phyloP scores from a whole-genome alignment of 2,329 filamentous ascomycete species.

The Microcera coccophila region DNA sequence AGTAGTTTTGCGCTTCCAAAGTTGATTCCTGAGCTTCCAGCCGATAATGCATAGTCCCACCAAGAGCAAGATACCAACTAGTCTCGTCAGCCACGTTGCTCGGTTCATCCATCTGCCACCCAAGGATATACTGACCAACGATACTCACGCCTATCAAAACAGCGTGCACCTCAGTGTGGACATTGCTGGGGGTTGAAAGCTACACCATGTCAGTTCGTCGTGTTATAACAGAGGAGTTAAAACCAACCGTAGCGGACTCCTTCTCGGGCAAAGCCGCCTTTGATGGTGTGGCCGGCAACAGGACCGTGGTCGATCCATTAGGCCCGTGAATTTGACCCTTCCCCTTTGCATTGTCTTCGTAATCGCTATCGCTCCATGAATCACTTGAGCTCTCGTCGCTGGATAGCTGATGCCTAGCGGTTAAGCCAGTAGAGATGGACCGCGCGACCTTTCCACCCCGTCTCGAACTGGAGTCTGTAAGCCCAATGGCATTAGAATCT shows the following conservation, averaged over 20 bases:
- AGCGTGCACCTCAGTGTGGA: not conserved
- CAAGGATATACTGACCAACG: not conserved
- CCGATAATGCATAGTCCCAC: slow-evolving; percentile 19
- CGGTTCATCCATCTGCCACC: not conserved
- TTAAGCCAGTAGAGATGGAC: not conserved
- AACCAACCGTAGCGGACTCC: no score
- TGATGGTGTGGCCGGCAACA: not conserved
- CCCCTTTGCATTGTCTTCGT: not conserved
- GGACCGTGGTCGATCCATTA: no score
- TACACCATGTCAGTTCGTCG: no score
- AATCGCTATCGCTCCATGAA: not conserved
- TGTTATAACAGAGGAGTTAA: no score
- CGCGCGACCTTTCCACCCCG: not conserved
- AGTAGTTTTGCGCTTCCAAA: slow-evolving; percentile 6
- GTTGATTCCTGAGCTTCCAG: slow-evolving; percentile 20
- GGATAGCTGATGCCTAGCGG: no score
- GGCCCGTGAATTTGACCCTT: not conserved
- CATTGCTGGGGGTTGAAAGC: no score
- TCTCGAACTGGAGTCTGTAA: not conserved
- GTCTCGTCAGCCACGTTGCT: no score
- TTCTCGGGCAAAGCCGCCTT: no score
- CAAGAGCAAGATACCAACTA: slow-evolving; percentile 20
- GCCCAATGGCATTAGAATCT: not conserved
- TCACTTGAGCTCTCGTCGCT: not conserved
- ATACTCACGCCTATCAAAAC: not conserved